Base-by-base conservation (phyloP, 129 eudicot genomes). In the Artemisia annua region DNA sequence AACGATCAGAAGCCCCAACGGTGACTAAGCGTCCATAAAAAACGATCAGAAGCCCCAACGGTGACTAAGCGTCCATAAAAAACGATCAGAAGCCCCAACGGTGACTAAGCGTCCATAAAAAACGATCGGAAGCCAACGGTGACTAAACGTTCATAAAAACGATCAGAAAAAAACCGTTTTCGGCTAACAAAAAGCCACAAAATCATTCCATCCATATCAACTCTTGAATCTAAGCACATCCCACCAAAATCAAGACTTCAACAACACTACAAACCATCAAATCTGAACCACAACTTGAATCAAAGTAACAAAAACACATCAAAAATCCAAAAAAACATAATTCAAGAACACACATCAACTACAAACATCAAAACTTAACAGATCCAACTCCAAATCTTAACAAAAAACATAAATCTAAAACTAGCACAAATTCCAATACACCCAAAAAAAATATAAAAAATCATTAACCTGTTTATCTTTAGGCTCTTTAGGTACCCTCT, bases 381-480 rank as follows among this genome's bases (percentile, higher is more conserved):
- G 85, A 79, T 82, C 75, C 51, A 72, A 35, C 22, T 57, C 3
- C 22, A 66, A 67, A 71, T 51, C 67, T 35, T 18, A 3, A 48
- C 75, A 71, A 44, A 55, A 75, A 18, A 1, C 63, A 32, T 78
- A 62, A 78, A 78, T 78, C 77, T 71, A 61, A 71, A 77, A n/a
- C 30, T 62, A 60, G 80, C 72, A 74, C 82, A 63, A 63, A 74
- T 35, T 69, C 24, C 80, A 48, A 68, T 73, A 14, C 67, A 20
- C 22, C 22, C 56, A 85, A 67, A 22, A 48, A 72, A 20, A 20
- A 22, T 3, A 22, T 3, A 10, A 35, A 39, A 46, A 5, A n/a
- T 1, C 15, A 43, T 77, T 76, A 48, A 86, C 90, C 81, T 83
- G 69, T 77, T 83, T 86, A 53, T 63, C 71, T 59, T 86, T 86